Conservation (phyloP, 164 flowering plant species). For the Macadamia tetraphylla region DNA sequence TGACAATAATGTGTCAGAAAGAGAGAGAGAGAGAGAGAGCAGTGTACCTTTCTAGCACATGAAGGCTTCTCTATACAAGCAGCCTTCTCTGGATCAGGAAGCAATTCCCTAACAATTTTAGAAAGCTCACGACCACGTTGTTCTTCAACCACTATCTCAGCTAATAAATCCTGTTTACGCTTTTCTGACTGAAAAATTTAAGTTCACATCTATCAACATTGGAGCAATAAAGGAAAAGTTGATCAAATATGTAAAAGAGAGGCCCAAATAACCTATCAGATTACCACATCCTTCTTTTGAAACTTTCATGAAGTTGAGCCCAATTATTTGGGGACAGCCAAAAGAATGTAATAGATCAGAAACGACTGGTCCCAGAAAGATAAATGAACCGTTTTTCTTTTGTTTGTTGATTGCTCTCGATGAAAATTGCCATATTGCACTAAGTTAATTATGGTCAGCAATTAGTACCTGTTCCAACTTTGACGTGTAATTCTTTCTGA, state of each 20-base stretch:
- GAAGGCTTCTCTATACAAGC: slow-evolving; percentile 31
- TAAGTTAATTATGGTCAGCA: too few species aligned
- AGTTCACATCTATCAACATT: slow-evolving; percentile 2
- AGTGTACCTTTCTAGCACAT: slow-evolving; percentile 55
- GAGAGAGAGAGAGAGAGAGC: slow-evolving; percentile 1
- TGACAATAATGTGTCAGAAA: not conserved
- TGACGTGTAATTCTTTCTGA: slow-evolving; percentile 42
- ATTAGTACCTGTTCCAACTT: slow-evolving; percentile 54
- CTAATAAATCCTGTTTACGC: slow-evolving; percentile 63
- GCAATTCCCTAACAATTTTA: slow-evolving; percentile 55
- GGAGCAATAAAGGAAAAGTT: not conserved
- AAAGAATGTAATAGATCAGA: not conserved
- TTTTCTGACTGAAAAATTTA: slow-evolving; percentile 50
- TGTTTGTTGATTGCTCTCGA: too few species aligned
- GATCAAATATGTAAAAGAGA: not conserved
- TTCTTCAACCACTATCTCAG: slow-evolving; percentile 64
- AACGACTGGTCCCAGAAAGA: not conserved
- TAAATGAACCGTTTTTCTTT: not conserved
- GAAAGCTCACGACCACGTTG: slow-evolving; percentile 59
- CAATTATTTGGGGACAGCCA: not conserved
- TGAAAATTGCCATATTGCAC: too few species aligned
- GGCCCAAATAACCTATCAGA: not conserved
- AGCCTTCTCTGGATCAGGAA: slow-evolving; percentile 41
- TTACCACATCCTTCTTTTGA: not conserved
- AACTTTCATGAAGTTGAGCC: not conserved